Percentiles rank a stretch among this genome's conserved stretches.
phyloP scores from a whole-genome alignment of 192 early-diverging fungal genomes.

The Entomortierella beljakovae region DNA sequence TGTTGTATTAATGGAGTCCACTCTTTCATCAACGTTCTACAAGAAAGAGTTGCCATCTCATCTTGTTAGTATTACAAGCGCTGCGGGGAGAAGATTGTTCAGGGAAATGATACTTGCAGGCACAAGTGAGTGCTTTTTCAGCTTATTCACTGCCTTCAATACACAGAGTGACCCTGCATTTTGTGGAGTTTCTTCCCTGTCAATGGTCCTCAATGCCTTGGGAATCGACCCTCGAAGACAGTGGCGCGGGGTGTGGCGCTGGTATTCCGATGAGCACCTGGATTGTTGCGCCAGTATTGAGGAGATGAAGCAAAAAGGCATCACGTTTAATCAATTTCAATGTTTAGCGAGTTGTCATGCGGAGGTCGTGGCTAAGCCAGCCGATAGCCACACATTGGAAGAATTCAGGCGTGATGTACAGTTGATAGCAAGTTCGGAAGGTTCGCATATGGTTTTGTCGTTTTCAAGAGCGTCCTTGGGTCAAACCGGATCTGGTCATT shows the following conservation, averaged over 20 bases:
- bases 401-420: constrained; percentile 86
- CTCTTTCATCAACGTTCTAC: constrained; percentile 61
- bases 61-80: constrained; percentile 82
- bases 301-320: constrained; percentile 80
- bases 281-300: constrained; percentile 75
- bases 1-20: constrained; percentile 44
- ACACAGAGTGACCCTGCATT: constrained; percentile 90
- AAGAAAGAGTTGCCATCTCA: constrained; percentile 68
- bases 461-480: constrained; percentile 79
- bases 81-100: constrained; percentile 78
- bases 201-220: constrained; percentile 94
- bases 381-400: constrained; percentile 66
- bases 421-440: constrained; percentile 68
- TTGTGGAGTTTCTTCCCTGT: constrained; percentile 90
- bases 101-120: constrained; percentile 79
- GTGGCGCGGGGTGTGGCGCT: constrained; percentile 92
- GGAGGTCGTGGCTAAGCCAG: constrained; percentile 80
- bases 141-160: constrained; percentile 86
- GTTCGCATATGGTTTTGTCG: constrained; percentile 88
- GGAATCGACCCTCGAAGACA: constrained; percentile 85
- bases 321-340: constrained; percentile 90
- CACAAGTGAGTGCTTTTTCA: constrained; percentile 86
- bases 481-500: constrained; percentile 89
- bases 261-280: constrained; percentile 73
- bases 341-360: constrained; percentile 91